A percentile compares a stretch with the other conserved stretches of the same genome.
Evolutionary conservation across 2,329 filamentous ascomycete species (phyloP).

Genomic region (Aureobasidium sp.): DNA sequence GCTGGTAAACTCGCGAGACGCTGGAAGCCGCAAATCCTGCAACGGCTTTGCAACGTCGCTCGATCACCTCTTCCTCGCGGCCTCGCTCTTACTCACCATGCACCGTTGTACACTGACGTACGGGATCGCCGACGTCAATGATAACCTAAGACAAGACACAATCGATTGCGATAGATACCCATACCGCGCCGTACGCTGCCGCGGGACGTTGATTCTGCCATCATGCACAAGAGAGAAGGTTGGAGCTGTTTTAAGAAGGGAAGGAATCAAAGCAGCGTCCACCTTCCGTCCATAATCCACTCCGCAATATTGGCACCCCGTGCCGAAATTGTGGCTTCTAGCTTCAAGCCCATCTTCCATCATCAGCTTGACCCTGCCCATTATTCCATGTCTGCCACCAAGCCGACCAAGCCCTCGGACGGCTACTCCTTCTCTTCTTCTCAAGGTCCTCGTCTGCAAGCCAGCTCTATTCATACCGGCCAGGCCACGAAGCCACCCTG

Average conservation of each 20-base stretch:
- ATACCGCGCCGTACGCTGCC: not conserved
- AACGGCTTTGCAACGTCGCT: conserved; percentile 15
- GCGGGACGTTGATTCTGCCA: conserved; percentile 9
- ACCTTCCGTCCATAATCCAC: not conserved
- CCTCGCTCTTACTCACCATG: not conserved
- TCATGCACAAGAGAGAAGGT: not conserved
- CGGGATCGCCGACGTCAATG: conserved; percentile 14
- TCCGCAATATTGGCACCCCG: conserved; percentile 1
- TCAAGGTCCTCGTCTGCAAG: not conserved
- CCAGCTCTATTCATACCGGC: conserved; percentile 7
- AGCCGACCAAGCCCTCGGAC: not conserved
- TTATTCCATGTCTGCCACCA: not conserved
- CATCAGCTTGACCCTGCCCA: conserved; percentile 9
- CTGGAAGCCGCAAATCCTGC: conserved; percentile 7
- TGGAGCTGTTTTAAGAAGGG: not conserved
- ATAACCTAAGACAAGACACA: conserved; percentile 12
- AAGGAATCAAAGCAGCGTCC: not conserved
- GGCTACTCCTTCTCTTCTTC: not conserved
- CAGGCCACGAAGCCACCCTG: not conserved
- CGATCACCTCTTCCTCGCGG: conserved; percentile 1
- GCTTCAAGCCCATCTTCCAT: not conserved
- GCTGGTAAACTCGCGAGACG: conserved; percentile 9
- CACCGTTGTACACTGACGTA: not conserved
- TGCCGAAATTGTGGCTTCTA: conserved; percentile 2
- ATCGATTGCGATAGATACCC: conserved; percentile 15